Evolutionary conservation across 2,329 filamentous ascomycete species (phyloP).

Genomic region (Aspergillus texensis): DNA sequence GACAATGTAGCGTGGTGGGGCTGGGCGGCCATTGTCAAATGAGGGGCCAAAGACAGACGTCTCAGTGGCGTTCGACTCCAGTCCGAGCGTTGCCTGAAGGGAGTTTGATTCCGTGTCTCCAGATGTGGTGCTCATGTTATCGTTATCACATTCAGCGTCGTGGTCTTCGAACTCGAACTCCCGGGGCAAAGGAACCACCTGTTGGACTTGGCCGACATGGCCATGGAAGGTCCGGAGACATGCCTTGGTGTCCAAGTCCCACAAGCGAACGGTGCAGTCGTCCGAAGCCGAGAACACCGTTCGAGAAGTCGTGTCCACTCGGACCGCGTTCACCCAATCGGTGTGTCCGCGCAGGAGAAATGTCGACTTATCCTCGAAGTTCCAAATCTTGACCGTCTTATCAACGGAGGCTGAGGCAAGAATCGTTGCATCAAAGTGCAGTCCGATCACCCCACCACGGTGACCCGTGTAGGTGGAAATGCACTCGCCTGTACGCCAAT

Average conservation of each 20-base stretch:
- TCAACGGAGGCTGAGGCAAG: conserved; percentile 90
- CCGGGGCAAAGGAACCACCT: conserved; percentile 78
- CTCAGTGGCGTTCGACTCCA: conserved; percentile 39
- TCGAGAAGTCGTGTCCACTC: conserved; percentile 76
- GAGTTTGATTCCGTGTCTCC: conserved; percentile 31
- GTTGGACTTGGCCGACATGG: conserved; percentile 94
- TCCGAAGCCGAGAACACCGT: conserved; percentile 93
- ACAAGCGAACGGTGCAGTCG: conserved; percentile 86
- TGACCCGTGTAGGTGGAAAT: conserved; percentile 81
- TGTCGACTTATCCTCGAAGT: conserved; percentile 80
- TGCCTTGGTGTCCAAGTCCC: conserved; percentile 83
- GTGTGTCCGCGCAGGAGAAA: conserved; percentile 80
- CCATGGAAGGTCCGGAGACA: conserved; percentile 80
- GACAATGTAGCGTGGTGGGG: conserved; percentile 87
- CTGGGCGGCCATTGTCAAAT: conserved; percentile 67
- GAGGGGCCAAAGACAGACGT: conserved; percentile 61
- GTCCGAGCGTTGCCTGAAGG: conserved; percentile 27
- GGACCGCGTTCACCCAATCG: conserved; percentile 97
- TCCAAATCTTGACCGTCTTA: conserved; percentile 87
- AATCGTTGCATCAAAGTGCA: conserved; percentile 83
- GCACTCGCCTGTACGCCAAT: conserved; percentile 89
- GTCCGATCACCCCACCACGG: conserved; percentile 76
- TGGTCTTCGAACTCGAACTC: conserved; percentile 89
- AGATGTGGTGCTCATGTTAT: conserved; percentile 46
- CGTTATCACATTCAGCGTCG: conserved; percentile 59